Evolutionary conservation across 2,329 filamentous ascomycete genomes (phyloP), one percentile per base, ranked within the genome.

Genomic region (Metarhizium rileyi): DNA sequence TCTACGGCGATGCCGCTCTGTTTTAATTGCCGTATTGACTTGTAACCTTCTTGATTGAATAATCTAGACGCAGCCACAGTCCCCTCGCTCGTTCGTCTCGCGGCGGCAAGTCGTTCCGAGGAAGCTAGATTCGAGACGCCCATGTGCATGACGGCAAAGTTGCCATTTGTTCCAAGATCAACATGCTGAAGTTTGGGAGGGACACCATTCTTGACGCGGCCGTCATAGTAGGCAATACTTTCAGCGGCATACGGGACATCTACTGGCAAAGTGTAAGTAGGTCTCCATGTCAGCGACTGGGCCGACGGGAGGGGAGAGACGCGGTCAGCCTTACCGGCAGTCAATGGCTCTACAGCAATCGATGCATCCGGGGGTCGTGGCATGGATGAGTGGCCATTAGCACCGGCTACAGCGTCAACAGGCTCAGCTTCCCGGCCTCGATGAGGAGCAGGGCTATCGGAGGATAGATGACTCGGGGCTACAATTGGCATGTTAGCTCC

Each of bases 141-240:
- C 69, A 84, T 81, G 50, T 81, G 77, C 73, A 84, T 81, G 38
- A 83, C 77, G 43, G 72, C 70, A 60, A 84, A 84, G 55, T 81
- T 81, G 26, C 80, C 80, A 52, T 76, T 77, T 57, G 73, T 75
- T 25, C 70, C 68, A 54, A 76, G 72, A 20, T 76, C 74, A 55
- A 75, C 77, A 52, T 77, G 77, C 59, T 82, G 80, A 48, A 83
- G 67, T 61, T 81, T 83, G 62, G 74, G 80, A 4, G 81, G 80
- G 2, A 83, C 73, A 1, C 79, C 76, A 53, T 81, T 81, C 50
- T 76, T 63, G 45, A 66, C 59, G 28, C 64, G 63, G 30, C 63
- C 64, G 53, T 69, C 64, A 25, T 57, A 42, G 38, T 42, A 42
- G 6, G 12, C 38, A 25, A 22, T 25, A 12, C 38, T 42, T 25